Evolutionary conservation across 2,329 filamentous ascomycete species (phyloP).

Genomic region (Penicillium nordicum): DNA sequence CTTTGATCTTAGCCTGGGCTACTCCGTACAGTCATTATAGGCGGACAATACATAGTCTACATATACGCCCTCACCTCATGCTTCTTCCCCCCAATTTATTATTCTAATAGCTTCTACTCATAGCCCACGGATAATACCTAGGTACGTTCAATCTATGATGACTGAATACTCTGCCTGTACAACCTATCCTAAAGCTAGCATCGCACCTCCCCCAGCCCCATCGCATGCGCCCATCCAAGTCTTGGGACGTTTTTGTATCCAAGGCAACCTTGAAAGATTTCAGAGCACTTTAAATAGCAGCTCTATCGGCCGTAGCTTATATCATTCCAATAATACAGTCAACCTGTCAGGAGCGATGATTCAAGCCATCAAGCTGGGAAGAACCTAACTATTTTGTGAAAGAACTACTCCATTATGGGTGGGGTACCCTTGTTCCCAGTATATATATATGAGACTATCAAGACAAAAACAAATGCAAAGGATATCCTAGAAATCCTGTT

Average conservation of each 20-base stretch:
- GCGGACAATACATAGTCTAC: not conserved
- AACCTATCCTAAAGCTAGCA: not conserved
- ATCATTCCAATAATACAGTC: not conserved
- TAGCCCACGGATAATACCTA: not conserved
- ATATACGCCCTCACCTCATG: not conserved
- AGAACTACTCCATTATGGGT: not conserved
- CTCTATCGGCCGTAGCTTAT: not conserved
- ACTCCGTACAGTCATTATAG: not conserved
- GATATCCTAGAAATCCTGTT: not conserved
- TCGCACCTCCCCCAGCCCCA: not conserved
- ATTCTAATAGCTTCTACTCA: not conserved
- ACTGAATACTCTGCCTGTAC: not conserved
- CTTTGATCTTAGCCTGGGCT: not conserved
- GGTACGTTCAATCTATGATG: not conserved
- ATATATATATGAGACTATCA: not conserved
- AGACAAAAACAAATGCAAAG: not conserved
- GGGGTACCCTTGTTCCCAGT: not conserved
- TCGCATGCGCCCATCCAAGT: not conserved
- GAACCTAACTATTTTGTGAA: not conserved
- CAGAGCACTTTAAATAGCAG: not conserved
- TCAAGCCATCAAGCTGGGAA: constrained; percentile 17
- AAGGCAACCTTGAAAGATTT: constrained; percentile 13
- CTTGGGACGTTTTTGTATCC: not conserved
- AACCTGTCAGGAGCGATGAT: constrained; percentile 15
- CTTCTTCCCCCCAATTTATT: not conserved